A percentile compares a stretch with the other conserved stretches of the same genome.
phyloP scores from a whole-genome alignment of 140 eudicot species.

The Senecio squalidus region DNA sequence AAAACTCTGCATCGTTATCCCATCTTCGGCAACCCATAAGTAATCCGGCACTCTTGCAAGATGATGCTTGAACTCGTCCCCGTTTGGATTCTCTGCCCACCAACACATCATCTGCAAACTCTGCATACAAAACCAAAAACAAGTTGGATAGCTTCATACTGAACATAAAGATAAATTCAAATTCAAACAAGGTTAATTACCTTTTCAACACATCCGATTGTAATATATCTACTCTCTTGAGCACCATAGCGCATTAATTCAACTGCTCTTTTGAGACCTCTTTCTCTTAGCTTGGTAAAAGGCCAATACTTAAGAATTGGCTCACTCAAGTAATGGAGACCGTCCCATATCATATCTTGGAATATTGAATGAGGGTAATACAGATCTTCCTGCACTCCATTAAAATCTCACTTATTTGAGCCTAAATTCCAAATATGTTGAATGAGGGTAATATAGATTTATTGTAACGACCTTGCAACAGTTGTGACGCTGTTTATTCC shows the following conservation, averaged over 20 bases:
- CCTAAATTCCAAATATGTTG: not conserved
- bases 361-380: constrained; percentile 44
- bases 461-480: constrained; percentile 40
- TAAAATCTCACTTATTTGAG: not conserved
- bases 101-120: constrained; percentile 57
- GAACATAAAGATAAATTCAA: not conserved
- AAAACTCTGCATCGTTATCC: constrained; percentile 57
- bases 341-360: constrained; percentile 57
- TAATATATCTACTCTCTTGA: constrained; percentile 46
- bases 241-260: constrained; percentile 46
- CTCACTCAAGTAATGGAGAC: constrained; percentile 45
- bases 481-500: constrained; percentile 47
- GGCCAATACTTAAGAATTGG: constrained; percentile 53
- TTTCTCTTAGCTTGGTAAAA: constrained; percentile 41
- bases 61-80: constrained; percentile 45
- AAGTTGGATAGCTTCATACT: not conserved
- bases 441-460: not conserved
- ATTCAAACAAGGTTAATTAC: constrained; percentile 5
- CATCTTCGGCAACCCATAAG: constrained; percentile 59
- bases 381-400: constrained; percentile 31
- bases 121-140: constrained; percentile 16
- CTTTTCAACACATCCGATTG: constrained; percentile 54
- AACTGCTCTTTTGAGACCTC: constrained; percentile 38
- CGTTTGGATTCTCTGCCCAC: constrained; percentile 54
- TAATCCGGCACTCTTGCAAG: constrained; percentile 54